Conservation (phyloP, 805 yeast genomes). For the Candida cerambycidarum region DNA sequence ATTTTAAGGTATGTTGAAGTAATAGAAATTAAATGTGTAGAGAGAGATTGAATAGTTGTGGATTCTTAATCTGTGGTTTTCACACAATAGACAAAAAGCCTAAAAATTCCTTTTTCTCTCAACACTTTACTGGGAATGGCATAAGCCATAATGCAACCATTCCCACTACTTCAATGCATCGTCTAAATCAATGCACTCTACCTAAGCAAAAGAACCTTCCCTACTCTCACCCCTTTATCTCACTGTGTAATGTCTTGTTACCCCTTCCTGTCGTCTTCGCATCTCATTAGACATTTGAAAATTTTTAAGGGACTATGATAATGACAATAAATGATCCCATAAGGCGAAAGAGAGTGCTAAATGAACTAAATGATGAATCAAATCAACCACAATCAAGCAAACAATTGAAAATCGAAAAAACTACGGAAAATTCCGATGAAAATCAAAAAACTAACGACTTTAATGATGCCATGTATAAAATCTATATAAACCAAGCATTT, state of each 20-base stretch:
- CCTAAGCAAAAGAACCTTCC: too few species aligned
- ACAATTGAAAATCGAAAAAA: constrained; percentile 1
- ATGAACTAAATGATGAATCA: constrained; percentile 12
- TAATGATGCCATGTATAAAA: constrained; percentile 40
- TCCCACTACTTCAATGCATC: too few species aligned
- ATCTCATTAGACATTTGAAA: constrained; percentile 4
- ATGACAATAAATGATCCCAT: constrained; percentile 40
- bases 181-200: too few species aligned
- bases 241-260: too few species aligned
- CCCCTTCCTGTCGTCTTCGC: background rate
- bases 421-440: background rate
- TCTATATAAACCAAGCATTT: constrained; percentile 63
- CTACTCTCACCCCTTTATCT: background rate
- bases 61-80: too few species aligned
- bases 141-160: too few species aligned
- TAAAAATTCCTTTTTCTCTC: too few species aligned
- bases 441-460: constrained; percentile 17
- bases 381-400: background rate
- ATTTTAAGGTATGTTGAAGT: too few species aligned
- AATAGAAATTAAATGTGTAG: too few species aligned
- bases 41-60: too few species aligned
- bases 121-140: too few species aligned
- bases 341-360: constrained; percentile 29
- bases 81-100: too few species aligned
- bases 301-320: constrained; percentile 22